phyloP scores from a whole-genome alignment of 1,139 yeast genomes.

The Zygoascus hellenicus region DNA sequence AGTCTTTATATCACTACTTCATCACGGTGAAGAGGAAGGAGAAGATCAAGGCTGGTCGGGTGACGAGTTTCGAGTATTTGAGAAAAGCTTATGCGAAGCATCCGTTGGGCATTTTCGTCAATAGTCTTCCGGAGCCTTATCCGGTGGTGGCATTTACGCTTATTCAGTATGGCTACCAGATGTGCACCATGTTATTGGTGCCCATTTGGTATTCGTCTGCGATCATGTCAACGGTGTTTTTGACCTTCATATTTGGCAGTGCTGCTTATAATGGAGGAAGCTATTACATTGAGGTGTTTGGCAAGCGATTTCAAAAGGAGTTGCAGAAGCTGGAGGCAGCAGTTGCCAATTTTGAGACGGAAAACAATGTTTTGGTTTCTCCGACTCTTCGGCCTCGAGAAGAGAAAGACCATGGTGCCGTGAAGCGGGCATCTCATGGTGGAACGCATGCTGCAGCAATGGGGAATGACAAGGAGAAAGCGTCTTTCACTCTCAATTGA shows the following conservation, averaged over 20 bases:
- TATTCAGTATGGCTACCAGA: constrained; percentile 82
- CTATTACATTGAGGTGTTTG: constrained; percentile 86
- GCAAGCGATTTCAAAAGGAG: constrained; percentile 74
- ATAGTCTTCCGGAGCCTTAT: constrained; percentile 73
- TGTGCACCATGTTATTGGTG: constrained; percentile 82
- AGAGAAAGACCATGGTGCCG: background rate
- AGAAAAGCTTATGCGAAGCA: constrained; percentile 64
- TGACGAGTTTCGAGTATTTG: constrained; percentile 82
- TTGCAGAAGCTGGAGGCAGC: constrained; percentile 65
- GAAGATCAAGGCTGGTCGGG: constrained; percentile 77
- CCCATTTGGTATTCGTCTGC: constrained; percentile 79
- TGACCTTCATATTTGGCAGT: constrained; percentile 63
- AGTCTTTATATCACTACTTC: constrained; percentile 80
- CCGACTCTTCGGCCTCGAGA: constrained; percentile 6
- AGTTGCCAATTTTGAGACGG: constrained; percentile 37
- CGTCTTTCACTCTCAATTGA: no score
- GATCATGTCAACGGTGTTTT: constrained; percentile 60
- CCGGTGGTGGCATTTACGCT: constrained; percentile 81
- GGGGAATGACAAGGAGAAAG: no score
- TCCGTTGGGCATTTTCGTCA: constrained; percentile 70
- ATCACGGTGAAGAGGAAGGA: constrained; percentile 76
- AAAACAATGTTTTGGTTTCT: constrained; percentile 6
- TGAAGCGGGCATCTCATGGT: background rate
- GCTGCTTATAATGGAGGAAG: constrained; percentile 94
- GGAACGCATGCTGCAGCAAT: no score